phyloP scores from a whole-genome alignment of 768 basidiomycete species.

The Collybia sp. region DNA sequence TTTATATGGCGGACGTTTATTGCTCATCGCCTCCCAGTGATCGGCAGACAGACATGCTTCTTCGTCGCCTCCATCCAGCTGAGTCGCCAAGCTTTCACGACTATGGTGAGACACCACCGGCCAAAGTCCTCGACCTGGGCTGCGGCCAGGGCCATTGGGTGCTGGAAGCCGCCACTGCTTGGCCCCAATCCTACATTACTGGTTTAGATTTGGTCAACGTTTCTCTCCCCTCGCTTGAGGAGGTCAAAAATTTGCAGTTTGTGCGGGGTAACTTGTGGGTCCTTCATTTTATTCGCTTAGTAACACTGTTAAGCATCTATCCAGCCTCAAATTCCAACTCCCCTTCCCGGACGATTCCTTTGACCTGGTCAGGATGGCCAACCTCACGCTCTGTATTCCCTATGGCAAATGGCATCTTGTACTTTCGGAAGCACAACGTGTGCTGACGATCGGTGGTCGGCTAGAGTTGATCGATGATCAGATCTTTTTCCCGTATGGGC shows the following conservation, averaged over 20 bases:
- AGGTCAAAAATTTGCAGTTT: conserved; percentile 42
- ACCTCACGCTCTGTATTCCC: conserved; percentile 60
- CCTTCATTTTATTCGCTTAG: conserved; percentile 1
- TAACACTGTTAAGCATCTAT: neutral
- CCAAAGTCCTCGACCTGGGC: conserved; percentile 65
- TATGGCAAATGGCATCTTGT: conserved; percentile 54
- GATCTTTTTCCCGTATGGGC: conserved; percentile 56
- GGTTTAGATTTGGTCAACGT: conserved; percentile 64
- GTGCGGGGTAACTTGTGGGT: conserved; percentile 68
- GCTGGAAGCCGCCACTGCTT: conserved; percentile 52
- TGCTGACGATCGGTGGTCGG: conserved; percentile 55
- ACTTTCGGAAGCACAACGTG: conserved; percentile 54
- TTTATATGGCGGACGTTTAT: conserved; percentile 3
- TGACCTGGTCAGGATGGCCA: conserved; percentile 72
- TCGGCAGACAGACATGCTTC: conserved; percentile 45
- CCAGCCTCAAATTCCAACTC: conserved; percentile 48
- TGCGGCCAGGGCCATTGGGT: conserved; percentile 75
- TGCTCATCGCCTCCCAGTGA: conserved; percentile 41
- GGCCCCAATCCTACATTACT: conserved; percentile 55
- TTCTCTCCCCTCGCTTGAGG: conserved; percentile 30
- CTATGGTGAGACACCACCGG: conserved; percentile 42
- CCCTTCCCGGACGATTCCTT: conserved; percentile 63
- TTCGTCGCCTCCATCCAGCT: conserved; percentile 49
- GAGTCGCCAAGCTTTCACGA: conserved; percentile 60
- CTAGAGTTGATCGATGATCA: conserved; percentile 76